Conservation (phyloP, 257 asterid genomes). For the Solanum medicagineum region DNA sequence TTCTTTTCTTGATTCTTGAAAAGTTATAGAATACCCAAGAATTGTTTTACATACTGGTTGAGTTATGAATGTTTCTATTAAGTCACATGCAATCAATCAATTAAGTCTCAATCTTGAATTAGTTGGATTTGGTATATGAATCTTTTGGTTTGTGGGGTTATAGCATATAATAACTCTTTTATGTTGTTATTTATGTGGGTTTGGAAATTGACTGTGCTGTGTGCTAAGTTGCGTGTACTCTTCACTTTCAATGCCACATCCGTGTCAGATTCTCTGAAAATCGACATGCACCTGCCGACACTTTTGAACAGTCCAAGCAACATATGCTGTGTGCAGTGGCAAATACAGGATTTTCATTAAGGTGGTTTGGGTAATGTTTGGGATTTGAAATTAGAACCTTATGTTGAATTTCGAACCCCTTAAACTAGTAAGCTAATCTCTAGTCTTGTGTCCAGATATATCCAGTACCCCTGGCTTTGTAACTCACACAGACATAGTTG, state of each 20-base stretch:
- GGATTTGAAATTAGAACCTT: neutral
- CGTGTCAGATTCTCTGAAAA: too few relatives aligned
- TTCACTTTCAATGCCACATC: too few relatives aligned
- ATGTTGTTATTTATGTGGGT: neutral
- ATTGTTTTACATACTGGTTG: neutral
- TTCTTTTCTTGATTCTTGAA: neutral
- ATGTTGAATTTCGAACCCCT: neutral
- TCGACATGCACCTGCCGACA: too few relatives aligned
- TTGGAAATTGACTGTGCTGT: neutral
- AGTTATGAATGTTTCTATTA: neutral
- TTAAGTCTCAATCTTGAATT: neutral
- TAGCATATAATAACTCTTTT: neutral
- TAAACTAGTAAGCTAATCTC: neutral
- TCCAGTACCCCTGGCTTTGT: neutral
- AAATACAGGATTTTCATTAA: neutral
- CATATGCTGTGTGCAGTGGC: too few relatives aligned
- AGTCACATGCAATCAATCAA: neutral
- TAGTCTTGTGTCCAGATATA: neutral
- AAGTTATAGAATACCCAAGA: neutral
- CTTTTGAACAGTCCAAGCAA: too few relatives aligned
- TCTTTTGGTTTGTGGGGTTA: neutral
- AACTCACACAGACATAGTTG: neutral
- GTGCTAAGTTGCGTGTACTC: neutral
- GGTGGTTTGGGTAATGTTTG: neutral
- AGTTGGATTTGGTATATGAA: neutral